Evolutionary conservation across 192 early-diverging fungal genomes (phyloP), one percentile per base, ranked within the genome.

Genomic region (Diversispora epigaea): DNA sequence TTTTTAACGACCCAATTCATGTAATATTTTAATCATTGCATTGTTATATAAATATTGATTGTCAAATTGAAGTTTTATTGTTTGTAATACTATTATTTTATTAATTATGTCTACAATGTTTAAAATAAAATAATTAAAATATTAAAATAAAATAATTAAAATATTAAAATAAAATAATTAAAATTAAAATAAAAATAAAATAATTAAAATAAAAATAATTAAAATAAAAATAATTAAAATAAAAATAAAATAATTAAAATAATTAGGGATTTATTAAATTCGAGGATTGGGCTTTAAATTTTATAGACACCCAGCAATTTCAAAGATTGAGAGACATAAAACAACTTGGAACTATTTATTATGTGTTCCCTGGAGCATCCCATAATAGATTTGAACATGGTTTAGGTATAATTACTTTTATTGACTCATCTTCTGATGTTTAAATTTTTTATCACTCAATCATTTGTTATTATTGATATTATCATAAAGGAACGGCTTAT

Each of bases 311-410:
- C 11, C 87, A 90, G 8, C 94, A 98, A 85, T 99, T 99, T 76
- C 97, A 99, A 80, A 85, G 97, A 41, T 86, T 98, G 65, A 90
- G 96, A 15, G 88, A 95, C 71, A 80, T 98, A 17, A 98, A 95
- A 78, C 96, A 86, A 66, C 79, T 93, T 41, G 96, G 96, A 39
- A 86, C 90, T 15, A 85, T 90, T 0, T 96, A 97, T 80, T 93
- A 86, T 78, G 94, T 98, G 2, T 97, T 94, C 79, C 94, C 95
- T 6, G 95, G 97, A 47, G 96, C 89, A 2, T 88, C 91, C 17
- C 95, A 99, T 80, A 96, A 96, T 79, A 87, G 97, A 3, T 99
- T 99, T 71, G 97, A 99, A 81, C 96, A 98, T 81, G 92, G 89
- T 60, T 85, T 96, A 46, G 83, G 83, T 82, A 78, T 4, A 12